A percentile compares a stretch with the other conserved stretches of the same genome.
Evolutionary conservation across 2,329 filamentous ascomycete species (phyloP).

Genomic region (Fusarium denticulatum): DNA sequence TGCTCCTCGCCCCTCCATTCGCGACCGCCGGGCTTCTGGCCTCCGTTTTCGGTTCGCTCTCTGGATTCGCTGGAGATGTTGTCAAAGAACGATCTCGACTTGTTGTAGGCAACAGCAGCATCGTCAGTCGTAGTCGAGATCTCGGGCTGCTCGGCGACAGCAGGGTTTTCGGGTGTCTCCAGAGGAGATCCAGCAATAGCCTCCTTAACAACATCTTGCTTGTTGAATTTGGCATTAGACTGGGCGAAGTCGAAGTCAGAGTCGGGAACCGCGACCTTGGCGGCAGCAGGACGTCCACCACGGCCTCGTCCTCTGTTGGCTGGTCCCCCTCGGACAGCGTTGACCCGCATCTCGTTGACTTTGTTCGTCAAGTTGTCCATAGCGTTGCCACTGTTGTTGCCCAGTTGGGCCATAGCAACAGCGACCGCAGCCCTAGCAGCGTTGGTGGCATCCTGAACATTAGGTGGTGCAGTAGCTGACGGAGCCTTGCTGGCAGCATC

Average conservation of each 20-base stretch:
- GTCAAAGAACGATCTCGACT: conserved; percentile 91
- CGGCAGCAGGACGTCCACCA: conserved; percentile 56
- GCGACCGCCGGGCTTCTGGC: conserved; percentile 76
- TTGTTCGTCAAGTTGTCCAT: conserved; percentile 79
- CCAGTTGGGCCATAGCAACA: conserved; percentile 79
- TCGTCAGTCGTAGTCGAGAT: conserved; percentile 52
- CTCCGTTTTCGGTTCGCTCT: conserved; percentile 80
- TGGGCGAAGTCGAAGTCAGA: conserved; percentile 91
- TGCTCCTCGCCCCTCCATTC: conserved; percentile 95
- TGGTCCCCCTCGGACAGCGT: conserved; percentile 58
- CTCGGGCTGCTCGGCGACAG: conserved; percentile 50
- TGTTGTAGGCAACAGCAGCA: conserved; percentile 77
- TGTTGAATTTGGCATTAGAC: conserved; percentile 60
- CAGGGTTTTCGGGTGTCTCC: conserved; percentile 58
- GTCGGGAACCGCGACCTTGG: conserved; percentile 87
- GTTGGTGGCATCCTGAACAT: conserved; percentile 74
- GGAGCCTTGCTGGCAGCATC: conserved; percentile 51
- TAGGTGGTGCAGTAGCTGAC: conserved; percentile 48
- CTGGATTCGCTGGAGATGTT: conserved; percentile 96
- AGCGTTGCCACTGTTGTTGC: conserved; percentile 55
- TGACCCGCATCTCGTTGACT: conserved; percentile 80
- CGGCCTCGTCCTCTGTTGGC: conserved; percentile 61
- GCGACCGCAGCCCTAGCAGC: conserved; percentile 82
- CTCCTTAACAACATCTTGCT: conserved; percentile 77
- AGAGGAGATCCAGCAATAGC: conserved; percentile 81